phyloP scores from a whole-genome alignment of 2,329 filamentous ascomycete genomes.

The Gliomastix tumulicola region DNA sequence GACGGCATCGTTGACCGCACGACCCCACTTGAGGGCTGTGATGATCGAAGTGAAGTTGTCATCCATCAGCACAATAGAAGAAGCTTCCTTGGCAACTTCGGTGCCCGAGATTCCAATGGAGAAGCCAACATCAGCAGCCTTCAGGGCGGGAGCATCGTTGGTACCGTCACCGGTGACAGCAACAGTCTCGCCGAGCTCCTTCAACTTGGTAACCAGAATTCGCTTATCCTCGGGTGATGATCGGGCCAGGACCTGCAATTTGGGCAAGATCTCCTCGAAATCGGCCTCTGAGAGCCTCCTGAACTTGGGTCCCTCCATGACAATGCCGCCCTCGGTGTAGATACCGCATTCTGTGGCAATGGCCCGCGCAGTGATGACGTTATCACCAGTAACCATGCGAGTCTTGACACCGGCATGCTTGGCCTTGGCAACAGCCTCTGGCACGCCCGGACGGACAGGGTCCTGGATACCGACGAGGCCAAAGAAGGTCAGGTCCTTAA shows the following conservation, averaged over 20 bases:
- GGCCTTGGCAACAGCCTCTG: constrained; percentile 54
- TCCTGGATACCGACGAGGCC: constrained; percentile 58
- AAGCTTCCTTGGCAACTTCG: constrained; percentile 55
- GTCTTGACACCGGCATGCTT: constrained; percentile 59
- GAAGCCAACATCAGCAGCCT: constrained; percentile 55
- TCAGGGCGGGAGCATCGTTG: constrained; percentile 54
- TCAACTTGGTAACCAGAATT: constrained; percentile 53
- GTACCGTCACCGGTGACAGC: constrained; percentile 57
- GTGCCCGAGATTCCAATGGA: constrained; percentile 57
- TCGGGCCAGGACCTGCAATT: constrained; percentile 56
- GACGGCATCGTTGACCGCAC: constrained; percentile 53
- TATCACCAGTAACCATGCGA: constrained; percentile 52
- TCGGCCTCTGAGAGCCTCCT: constrained; percentile 41
- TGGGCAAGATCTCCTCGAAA: constrained; percentile 42
- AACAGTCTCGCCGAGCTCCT: constrained; percentile 55
- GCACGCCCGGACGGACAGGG: constrained; percentile 55
- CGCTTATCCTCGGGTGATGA: constrained; percentile 61
- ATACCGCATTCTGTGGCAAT: constrained; percentile 35
- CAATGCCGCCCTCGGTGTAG: constrained; percentile 58
- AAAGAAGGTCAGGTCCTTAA: constrained; percentile 29
- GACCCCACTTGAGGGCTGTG: constrained; percentile 53
- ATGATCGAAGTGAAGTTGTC: constrained; percentile 58
- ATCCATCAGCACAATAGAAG: constrained; percentile 55
- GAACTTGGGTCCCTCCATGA: constrained; percentile 45
- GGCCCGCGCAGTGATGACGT: constrained; percentile 34